Percentiles rank a stretch among this genome's conserved stretches.
Conservation (phyloP, 176 grass and related monocot species). For the Zoysia pacifica region DNA sequence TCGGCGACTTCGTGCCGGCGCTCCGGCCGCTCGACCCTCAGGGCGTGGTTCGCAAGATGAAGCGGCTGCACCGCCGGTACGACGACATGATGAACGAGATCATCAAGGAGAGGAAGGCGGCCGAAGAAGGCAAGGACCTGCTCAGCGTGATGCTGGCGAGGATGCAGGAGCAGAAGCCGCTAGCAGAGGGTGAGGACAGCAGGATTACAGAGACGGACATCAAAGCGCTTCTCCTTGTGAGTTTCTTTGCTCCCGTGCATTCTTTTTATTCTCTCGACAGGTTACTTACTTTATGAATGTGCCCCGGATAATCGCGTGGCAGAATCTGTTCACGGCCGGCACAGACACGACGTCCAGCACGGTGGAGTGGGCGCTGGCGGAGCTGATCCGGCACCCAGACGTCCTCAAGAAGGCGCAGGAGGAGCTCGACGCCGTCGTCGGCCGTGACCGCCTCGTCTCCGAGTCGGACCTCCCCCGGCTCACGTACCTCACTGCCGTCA, state of each 20-base stretch:
- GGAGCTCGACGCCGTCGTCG: conserved; percentile 61
- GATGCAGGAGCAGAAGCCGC: conserved; percentile 26
- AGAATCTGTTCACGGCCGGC: conserved; percentile 72
- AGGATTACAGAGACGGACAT: conserved; percentile 52
- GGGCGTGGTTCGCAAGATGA: conserved; percentile 57
- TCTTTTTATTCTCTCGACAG: too few relatives aligned
- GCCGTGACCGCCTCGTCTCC: conserved; percentile 36
- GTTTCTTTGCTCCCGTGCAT: background rate
- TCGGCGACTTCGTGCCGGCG: conserved; percentile 65
- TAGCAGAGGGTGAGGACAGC: conserved; percentile 25
- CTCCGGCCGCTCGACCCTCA: conserved; percentile 57
- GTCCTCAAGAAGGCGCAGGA: conserved; percentile 50
- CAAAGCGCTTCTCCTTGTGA: conserved; percentile 71
- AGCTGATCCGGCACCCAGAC: conserved; percentile 54
- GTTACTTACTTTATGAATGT: too few relatives aligned
- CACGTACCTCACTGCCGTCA: conserved; percentile 40
- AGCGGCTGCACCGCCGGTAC: conserved; percentile 64
- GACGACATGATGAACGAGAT: conserved; percentile 63
- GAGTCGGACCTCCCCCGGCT: conserved; percentile 66
- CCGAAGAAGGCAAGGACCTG: conserved; percentile 32
- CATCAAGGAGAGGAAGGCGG: conserved; percentile 48
- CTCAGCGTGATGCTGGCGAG: conserved; percentile 44
- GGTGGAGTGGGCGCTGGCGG: conserved; percentile 62
- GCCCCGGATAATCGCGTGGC: background rate
- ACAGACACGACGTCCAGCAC: conserved; percentile 70